Evolutionary conservation across 306 rosid species (phyloP), one percentile per base, ranked within the genome.

Genomic region (Vigna hirtella): DNA sequence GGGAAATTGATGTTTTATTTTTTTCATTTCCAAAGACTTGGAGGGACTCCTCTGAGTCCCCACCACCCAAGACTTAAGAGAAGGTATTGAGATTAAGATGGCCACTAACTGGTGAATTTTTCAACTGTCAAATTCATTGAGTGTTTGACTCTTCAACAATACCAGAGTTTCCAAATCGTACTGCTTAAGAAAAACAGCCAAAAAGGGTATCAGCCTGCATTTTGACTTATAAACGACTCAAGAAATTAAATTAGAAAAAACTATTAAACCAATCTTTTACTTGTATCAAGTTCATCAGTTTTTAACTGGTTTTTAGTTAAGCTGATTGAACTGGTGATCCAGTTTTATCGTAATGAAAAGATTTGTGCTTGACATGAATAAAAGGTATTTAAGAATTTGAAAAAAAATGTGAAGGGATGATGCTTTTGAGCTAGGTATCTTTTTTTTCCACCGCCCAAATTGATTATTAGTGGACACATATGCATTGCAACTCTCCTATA

Each of bases 11-110:
- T 76, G n/a, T 45, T 38, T 50, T 62, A 2, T 17, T 4, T 38
- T 32, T 65, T 36, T 17, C 6, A 14, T 50, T 76, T 38, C 52
- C 52, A 36, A 50, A 52, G 55, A 36, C 51, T 72, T 72, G 28
- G 59, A 53, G 36, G 38, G 13, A 62, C n/a, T 67, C 20, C 22
- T 66, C 7, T 16, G 28, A 14, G 80, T 47, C 72, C 72, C 84
- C 72, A 81, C 80, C 84, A 81, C 80, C n/a, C 20, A 73, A 48
- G 56, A 66, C 75, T 52, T 26, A 52, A 52, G 53, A 55, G 15
- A 75, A 16, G 24, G 26, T 69, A 48, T 81, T 8, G 14, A 66
- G 45, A 30, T 68, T 24, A 38, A 40, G 76, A 81, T 49, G 42
- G 72, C 80, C 80, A 73, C 84, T 56, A 30, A 55, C 45, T 43